Base-by-base conservation (phyloP, 177 flowering plant genomes). In the Vitis hybrid region DNA sequence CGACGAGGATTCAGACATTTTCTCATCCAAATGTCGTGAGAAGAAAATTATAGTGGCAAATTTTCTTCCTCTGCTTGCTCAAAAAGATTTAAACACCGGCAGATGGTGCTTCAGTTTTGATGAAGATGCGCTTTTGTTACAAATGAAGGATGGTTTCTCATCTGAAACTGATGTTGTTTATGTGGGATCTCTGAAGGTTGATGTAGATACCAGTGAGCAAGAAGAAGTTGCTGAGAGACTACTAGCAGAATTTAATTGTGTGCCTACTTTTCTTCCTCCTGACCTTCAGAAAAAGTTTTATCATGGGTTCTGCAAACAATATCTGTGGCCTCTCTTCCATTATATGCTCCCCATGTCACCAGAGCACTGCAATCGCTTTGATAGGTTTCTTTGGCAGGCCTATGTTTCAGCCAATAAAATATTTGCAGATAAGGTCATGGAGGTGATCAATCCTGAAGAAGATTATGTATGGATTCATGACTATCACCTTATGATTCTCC, bases 391-490 rank as follows among this genome's bases (percentile, higher is more conserved):
- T 50, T 85, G 88, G 88, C 81, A 81, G 66, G 83, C 83, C 3
- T 85, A 85, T 73, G 80, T 85, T 53, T 81, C 86, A 57, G 88
- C 81, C 8, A 85, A 85, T 69, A 85, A 75, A 47, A 68, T 81
- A 54, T 85, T 81, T 74, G 82, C 86, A 1, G 81, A 85, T 68
- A 85, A 78, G 78, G 81, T 85, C 4, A 83, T 78, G 82, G 88
- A 83, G 78, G 85, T 85, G 49, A 71, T 85, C 9, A 82, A 81
- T 67, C 81, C 81, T 3, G 84, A 84, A 28, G 75, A 80, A 17
- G 88, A 84, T 62, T 82, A 69, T 61, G 81, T 85, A 2, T 83
- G 88, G 88, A 62, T 85, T 70, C 88, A 85, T 71, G 88, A 85
- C 56, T 85, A 85, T 64, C 88, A 85, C 64, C 79, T 85, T 18